Base-by-base conservation (phyloP, 257 asterid species). In the Leptodermis oblonga region DNA sequence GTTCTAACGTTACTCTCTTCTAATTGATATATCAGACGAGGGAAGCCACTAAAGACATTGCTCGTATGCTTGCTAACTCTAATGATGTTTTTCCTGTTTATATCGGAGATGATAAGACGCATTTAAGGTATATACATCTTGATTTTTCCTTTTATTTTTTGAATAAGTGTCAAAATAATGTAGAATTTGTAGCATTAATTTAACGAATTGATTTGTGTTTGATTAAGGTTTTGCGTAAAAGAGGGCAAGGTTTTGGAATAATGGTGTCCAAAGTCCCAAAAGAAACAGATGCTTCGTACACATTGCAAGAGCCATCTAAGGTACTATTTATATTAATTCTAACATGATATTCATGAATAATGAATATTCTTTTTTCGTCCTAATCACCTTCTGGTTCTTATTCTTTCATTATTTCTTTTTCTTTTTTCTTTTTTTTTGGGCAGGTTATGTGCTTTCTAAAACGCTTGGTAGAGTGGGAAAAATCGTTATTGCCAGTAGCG, bases 21-120 rank as follows among this genome's bases (percentile, higher is more conserved):
- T 5, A 25, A n/a, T n/a, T n/a, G n/a, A 14, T 14, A 43, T 66
- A 49, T 77, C 72, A 92, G 97, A 94, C 91, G 99, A 86, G 99
- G 53, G 83, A 76, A 5, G 86, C 95, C 0, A 95, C 91, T 58
- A 77, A 81, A 65, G 83, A 81, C 15, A 87, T 90, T 0, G 92
- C 99, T 4, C 87, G 0, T 22, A 23, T 54, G 2, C 23, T 31
- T 54, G 9, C 11, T 25, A 88, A 90, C 70, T 82, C 90, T 23
- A 58, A 67, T 39, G 72, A 86, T 23, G 91, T 89, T 42, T 56
- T 91, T 13, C 97, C 96, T 0, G 49, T 89, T 26, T 91, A 86
- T 65, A 83, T 91, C 20, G 97, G 96, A 1, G 95, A 91, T 59
- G 96, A 90, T 71, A 90, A 75, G 96, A 91, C 77, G 97, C 96